Evolutionary conservation across 768 basidiomycete species (phyloP), one percentile per base, ranked within the genome.

Genomic region (Serendipita vermifera): DNA sequence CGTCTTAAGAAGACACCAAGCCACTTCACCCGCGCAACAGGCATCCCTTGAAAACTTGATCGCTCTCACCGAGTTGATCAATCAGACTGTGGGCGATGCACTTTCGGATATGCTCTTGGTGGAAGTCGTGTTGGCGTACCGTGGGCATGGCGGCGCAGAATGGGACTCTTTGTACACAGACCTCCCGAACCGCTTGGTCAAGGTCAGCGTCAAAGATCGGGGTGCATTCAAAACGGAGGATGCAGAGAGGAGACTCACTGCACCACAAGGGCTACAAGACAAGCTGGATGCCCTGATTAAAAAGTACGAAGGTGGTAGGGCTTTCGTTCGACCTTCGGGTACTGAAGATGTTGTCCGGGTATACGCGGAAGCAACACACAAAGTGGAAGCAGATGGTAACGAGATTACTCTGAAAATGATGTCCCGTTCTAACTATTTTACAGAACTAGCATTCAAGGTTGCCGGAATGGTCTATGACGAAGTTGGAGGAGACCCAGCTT

Each of bases 281-380:
- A 82, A 79, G 67, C 82, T 99, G 51, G 85, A 97, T 59, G 85
- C 83, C 26, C 75, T 90, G 33, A 83, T 88, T 29, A 73, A 75
- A 57, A 81, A 81, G 64, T 87, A 84, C 64, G 82, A 85, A 41
- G 81, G 81, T 15, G 96, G 96, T 1, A 79, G 96, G 38, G 81
- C 88, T 26, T 99, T 99, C 64, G 96, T 98, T 15, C 71, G 96
- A 57, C 96, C 96, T 2, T 94, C 91, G 68, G 96, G 96, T 6
- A 99, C 96, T 22, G 96, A 99, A 68, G 93, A 99, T 64, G 93
- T 94, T 24, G 96, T 99, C 4, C 77, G 96, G 58, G 92, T 99
- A 14, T 99, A 98, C 65, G 96, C 93, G 1, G 96, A 99, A 68
- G 94, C 96, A 1, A 74, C 73, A 41, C 71, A 79, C 38, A 79